Percentiles rank a stretch among this genome's conserved stretches.
These are phyloP conservation scores for Microdochium bolleyi DNA, from an alignment of 2,329 filamentous ascomycete species.

Conservation along the genomic window DNA sequence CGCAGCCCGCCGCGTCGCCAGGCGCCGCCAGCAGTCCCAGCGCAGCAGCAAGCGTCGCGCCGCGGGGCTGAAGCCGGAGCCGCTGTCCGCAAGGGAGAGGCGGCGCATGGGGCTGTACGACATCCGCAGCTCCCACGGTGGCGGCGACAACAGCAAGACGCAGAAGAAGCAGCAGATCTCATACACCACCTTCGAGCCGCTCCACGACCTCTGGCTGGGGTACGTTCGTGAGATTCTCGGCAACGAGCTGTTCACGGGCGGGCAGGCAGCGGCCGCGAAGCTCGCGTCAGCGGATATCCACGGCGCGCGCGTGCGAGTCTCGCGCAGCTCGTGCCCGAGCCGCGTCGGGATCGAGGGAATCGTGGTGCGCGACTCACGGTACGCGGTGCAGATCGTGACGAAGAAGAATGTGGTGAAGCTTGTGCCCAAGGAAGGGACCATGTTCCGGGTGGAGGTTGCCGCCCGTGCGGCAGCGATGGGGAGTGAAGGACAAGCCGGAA, in stretches of 20 bases:
- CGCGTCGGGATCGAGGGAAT: conserved; percentile 81
- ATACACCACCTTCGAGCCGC: conserved; percentile 68
- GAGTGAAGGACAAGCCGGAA: too few relatives aligned
- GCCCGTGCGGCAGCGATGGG: conserved; percentile 17
- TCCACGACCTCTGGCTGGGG: conserved; percentile 72
- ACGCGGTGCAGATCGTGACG: conserved; percentile 79
- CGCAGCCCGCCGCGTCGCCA: conserved; percentile 33
- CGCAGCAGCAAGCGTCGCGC: conserved; percentile 27
- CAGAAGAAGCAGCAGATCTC: conserved; percentile 47
- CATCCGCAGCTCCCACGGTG: conserved; percentile 37
- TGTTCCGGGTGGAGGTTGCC: conserved; percentile 71
- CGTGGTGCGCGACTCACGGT: conserved; percentile 81
- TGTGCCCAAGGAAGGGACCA: conserved; percentile 82
- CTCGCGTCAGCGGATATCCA: conserved; percentile 85
- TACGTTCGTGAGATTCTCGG: conserved; percentile 82
- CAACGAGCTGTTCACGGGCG: conserved; percentile 46
- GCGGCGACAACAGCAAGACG: background rate
- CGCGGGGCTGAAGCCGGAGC: conserved; percentile 46
- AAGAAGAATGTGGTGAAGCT: conserved; percentile 61
- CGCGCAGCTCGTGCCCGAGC: conserved; percentile 70
- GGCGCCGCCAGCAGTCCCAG: conserved; percentile 31
- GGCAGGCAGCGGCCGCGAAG: conserved; percentile 58
- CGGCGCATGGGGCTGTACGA: conserved; percentile 66
- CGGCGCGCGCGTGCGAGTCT: conserved; percentile 75
- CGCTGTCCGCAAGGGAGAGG: conserved; percentile 74